Percentiles rank a stretch among this genome's conserved stretches.
phyloP scores from a whole-genome alignment of 495 filamentous ascomycete genomes.

The Beverwykella pulmonaria region DNA sequence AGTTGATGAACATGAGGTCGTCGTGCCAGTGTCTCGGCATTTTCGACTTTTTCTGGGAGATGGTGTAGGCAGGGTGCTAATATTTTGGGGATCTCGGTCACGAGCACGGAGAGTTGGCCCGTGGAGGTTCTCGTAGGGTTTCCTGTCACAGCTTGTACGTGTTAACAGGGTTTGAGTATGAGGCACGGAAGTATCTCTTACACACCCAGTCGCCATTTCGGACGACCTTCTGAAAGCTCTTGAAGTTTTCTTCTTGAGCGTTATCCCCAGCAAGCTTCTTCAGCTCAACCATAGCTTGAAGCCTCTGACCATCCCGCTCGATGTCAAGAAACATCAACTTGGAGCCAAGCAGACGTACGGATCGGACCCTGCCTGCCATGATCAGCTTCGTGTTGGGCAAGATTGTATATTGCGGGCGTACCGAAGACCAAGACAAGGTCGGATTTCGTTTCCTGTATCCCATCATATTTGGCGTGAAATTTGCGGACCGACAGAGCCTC shows the following conservation, averaged over 20 bases:
- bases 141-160: slow-evolving; percentile 57
- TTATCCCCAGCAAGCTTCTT: slow-evolving; percentile 53
- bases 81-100: slow-evolving; percentile 65
- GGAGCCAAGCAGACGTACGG: slow-evolving; percentile 60
- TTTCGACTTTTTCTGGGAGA: slow-evolving; percentile 65
- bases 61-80: slow-evolving; percentile 76
- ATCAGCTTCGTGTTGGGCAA: slow-evolving; percentile 34
- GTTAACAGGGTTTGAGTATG: slow-evolving; percentile 15
- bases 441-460: slow-evolving; percentile 14
- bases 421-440: slow-evolving; percentile 30
- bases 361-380: slow-evolving; percentile 64
- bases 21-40: slow-evolving; percentile 66
- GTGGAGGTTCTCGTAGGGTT: slow-evolving; percentile 67
- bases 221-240: slow-evolving; percentile 59
- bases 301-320: slow-evolving; percentile 61
- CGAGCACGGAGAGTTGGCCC: slow-evolving; percentile 78
- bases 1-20: slow-evolving; percentile 83
- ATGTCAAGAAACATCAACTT: slow-evolving; percentile 86
- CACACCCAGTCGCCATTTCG: slow-evolving; percentile 78
- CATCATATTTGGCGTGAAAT: slow-evolving; percentile 31
- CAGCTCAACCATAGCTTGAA: slow-evolving; percentile 76
- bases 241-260: slow-evolving; percentile 54
- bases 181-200: slow-evolving; percentile 49
- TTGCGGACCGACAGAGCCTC: slow-evolving; percentile 13
- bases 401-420: slow-evolving; percentile 2